These are phyloP conservation scores for Lactuca saligna DNA, from an alignment of 129 eudicot species.

Conservation along the genomic window DNA sequence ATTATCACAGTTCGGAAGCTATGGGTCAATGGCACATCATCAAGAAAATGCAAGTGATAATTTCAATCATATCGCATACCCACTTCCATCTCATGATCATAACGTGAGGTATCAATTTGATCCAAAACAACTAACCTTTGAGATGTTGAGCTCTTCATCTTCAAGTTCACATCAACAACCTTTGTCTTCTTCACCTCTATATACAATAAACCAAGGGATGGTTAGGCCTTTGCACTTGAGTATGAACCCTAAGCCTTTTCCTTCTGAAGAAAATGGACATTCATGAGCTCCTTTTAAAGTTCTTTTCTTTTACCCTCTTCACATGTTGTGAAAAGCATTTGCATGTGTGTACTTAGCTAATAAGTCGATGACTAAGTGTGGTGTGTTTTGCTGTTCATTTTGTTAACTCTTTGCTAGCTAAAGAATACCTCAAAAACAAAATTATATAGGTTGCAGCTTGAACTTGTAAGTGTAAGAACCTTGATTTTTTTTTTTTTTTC, in stretches of 20 bases:
- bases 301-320: background rate
- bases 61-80: slow-evolving; percentile 41
- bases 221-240: slow-evolving; percentile 47
- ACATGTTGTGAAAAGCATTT: background rate
- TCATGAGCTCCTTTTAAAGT: slow-evolving; percentile 11
- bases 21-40: slow-evolving; percentile 33
- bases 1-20: slow-evolving; percentile 36
- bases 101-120: slow-evolving; percentile 32
- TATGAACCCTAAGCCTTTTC: slow-evolving; percentile 43
- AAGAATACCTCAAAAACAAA: background rate
- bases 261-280: slow-evolving; percentile 29
- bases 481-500: background rate
- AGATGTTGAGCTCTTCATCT: slow-evolving; percentile 46
- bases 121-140: slow-evolving; percentile 39
- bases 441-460: background rate
- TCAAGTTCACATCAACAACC: slow-evolving; percentile 37
- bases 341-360: slow-evolving; percentile 13
- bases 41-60: slow-evolving; percentile 34
- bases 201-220: slow-evolving; percentile 43
- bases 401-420: background rate
- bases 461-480: background rate
- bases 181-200: slow-evolving; percentile 36
- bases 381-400: slow-evolving; percentile 13
- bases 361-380: slow-evolving; percentile 20
- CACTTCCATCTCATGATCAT: slow-evolving; percentile 32